Conservation (phyloP, 2,329 filamentous ascomycete genomes). For the Colletotrichum cereale region DNA sequence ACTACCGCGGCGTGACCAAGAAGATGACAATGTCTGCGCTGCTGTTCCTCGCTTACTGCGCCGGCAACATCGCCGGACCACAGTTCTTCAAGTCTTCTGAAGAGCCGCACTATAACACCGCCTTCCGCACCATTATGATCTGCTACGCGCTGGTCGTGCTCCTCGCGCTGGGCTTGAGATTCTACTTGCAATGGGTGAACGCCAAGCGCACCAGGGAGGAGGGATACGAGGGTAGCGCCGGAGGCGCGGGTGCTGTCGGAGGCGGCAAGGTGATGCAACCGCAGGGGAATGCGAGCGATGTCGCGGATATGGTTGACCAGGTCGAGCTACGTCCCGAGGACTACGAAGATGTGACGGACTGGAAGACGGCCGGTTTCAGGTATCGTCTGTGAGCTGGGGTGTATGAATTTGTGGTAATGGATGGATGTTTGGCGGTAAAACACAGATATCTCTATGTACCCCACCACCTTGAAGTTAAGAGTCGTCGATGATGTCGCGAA, state of each 20-base stretch:
- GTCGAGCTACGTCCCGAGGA: slow-evolving; percentile 58
- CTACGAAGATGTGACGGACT: slow-evolving; percentile 71
- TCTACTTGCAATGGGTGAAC: slow-evolving; percentile 63
- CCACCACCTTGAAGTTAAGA: background rate
- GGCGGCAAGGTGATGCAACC: slow-evolving; percentile 51
- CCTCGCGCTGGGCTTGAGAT: slow-evolving; percentile 58
- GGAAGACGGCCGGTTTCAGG: slow-evolving; percentile 69
- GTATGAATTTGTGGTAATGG: background rate
- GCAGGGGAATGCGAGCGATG: slow-evolving; percentile 42
- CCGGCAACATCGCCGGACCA: slow-evolving; percentile 68
- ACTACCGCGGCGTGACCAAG: slow-evolving; percentile 69
- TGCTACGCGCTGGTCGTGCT: slow-evolving; percentile 65
- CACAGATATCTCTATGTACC: background rate
- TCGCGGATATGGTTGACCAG: slow-evolving; percentile 49
- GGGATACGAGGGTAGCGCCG: slow-evolving; percentile 59
- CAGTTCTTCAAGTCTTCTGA: slow-evolving; percentile 65
- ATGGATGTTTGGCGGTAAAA: background rate
- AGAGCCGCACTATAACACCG: slow-evolving; percentile 64
- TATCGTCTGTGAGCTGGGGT: slow-evolving; percentile 57
- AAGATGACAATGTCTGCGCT: slow-evolving; percentile 70
- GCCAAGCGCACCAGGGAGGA: slow-evolving; percentile 56
- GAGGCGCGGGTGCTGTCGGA: slow-evolving; percentile 55
- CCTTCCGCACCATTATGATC: slow-evolving; percentile 67
- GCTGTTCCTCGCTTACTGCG: slow-evolving; percentile 67
- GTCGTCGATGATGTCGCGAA: background rate